phyloP scores from a whole-genome alignment of 2,329 filamentous ascomycete genomes.

The Beauveria brongniartii region DNA sequence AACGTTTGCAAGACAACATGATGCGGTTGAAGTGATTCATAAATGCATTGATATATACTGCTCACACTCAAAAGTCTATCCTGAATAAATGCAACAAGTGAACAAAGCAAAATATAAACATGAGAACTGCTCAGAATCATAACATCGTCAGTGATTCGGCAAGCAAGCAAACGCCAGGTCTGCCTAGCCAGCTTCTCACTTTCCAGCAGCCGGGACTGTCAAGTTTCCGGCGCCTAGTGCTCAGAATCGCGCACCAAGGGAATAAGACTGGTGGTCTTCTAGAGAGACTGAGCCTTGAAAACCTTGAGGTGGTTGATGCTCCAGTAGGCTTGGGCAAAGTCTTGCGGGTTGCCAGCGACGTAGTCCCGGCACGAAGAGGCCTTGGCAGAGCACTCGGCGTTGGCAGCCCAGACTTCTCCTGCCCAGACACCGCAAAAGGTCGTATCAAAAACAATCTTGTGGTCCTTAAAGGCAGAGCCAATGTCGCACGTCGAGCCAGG shows the following conservation, averaged over 20 bases:
- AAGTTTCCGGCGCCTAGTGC: background rate
- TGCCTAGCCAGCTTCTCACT: background rate
- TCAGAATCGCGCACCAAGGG: background rate
- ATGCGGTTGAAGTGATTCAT: background rate
- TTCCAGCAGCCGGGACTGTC: background rate
- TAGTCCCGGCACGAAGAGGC: conserved; percentile 62
- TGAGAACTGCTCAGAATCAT: background rate
- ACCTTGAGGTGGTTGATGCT: conserved; percentile 63
- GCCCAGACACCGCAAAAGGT: conserved; percentile 89
- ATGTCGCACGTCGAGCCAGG: conserved; percentile 64
- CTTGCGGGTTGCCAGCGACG: conserved; percentile 61
- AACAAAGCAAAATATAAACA: background rate
- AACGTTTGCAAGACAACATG: background rate
- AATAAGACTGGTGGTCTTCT: background rate
- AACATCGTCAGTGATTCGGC: background rate
- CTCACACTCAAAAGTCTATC: background rate
- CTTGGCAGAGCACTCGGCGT: conserved; percentile 49
- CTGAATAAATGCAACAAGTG: conserved; percentile 6
- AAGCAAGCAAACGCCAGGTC: background rate
- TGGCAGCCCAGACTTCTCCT: conserved; percentile 55
- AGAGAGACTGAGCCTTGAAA: conserved; percentile 28
- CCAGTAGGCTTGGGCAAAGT: conserved; percentile 71
- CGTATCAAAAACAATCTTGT: conserved; percentile 74
- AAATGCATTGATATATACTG: conserved; percentile 5
- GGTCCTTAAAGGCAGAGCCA: conserved; percentile 56